Base-by-base conservation (phyloP, 345 rosid species). In the Cardamine occulta region DNA sequence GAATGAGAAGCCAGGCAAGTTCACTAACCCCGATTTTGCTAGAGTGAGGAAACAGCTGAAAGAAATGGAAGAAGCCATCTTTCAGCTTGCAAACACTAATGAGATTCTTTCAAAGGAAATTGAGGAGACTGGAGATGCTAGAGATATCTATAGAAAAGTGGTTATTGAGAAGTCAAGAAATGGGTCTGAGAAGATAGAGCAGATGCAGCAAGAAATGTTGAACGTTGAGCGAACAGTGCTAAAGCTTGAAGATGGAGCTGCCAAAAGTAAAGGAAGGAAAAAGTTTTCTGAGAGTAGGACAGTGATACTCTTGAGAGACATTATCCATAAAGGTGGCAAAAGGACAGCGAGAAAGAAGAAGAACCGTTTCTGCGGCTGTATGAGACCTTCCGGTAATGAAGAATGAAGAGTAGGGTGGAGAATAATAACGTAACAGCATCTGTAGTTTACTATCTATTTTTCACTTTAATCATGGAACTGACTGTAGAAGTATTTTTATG, bases 151-250 rank as follows among this genome's bases (percentile, higher is more conserved):
- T 47, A 82, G 76, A 76, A 85, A 76, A 69, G 85, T 72, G 37
- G 79, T 83, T 56, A 74, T 80, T 7, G 97, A 94, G 60, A 85
- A 82, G 75, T 88, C 95, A 9, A 80, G 29, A 81, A 81, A 72
- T 66, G 89, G 80, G 80, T 89, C 93, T 0, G 95, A 91, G 84
- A 91, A 87, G 86, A 86, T 90, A 0, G 92, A 89, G 47, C 76
- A 84, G 66, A 34, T 91, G 88, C 89, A 84, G 82, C 77, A 88
- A 63, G 92, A 91, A 77, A 86, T 94, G 85, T 93, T 90, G 82
- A 86, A 82, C 79, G 70, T 91, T 29, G 90, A 88, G 70, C 78
- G 80, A 74, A 55, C 88, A 62, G 63, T 94, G 78, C 81, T 86
- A 75, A 88, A 88, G 86, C 85, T 90, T 21, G 96, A 94, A 70